Evolutionary conservation across 768 basidiomycete species (phyloP), one percentile per base, ranked within the genome.

Genomic region (Kwoniella botswanensis): DNA sequence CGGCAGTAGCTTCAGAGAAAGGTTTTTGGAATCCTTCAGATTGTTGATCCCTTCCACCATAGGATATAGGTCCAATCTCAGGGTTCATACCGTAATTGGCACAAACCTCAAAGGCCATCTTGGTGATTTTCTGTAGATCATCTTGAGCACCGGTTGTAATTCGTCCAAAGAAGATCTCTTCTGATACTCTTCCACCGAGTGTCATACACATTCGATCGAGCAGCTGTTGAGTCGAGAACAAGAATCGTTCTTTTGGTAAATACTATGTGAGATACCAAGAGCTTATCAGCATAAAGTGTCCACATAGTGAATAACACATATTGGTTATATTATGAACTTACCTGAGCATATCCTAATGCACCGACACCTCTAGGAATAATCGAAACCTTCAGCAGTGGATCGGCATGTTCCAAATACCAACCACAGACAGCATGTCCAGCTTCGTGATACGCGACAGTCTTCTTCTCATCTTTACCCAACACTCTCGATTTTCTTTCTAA

Each of bases 111-210:
- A 95, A 97, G 17, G 97, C 97, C 92, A 98, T 95, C 70, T 91
- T 89, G 3, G 97, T 98, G 72, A 99, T 96, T 86, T 98, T 98
- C 84, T 95, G 93, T 54, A 99, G 86, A 82, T 99, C 97, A 78
- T 99, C 97, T 85, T 98, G 94, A 3, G 97, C 97, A 71, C 97
- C 97, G 3, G 96, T 95, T 1, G 97, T 99, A 83, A 99, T 95
- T 5, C 81, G 70, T 21, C 93, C 93, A 81, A 99, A 99, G 86
- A 98, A 97, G 69, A 99, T 95, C 84, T 99, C 97, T 85, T 99
- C 97, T 0, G 95, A 92, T 9, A 98, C 96, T 63, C 97, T 92
- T 12, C 97, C 97, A 68, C 97, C 97, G 24, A 99, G 88, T 0
- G 97, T 98, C 93, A 98, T 98, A 84, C 94, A 95, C 86, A 99